Conservation (phyloP, 371 early-diverging fungal genomes). For the Mortierella sp. region DNA sequence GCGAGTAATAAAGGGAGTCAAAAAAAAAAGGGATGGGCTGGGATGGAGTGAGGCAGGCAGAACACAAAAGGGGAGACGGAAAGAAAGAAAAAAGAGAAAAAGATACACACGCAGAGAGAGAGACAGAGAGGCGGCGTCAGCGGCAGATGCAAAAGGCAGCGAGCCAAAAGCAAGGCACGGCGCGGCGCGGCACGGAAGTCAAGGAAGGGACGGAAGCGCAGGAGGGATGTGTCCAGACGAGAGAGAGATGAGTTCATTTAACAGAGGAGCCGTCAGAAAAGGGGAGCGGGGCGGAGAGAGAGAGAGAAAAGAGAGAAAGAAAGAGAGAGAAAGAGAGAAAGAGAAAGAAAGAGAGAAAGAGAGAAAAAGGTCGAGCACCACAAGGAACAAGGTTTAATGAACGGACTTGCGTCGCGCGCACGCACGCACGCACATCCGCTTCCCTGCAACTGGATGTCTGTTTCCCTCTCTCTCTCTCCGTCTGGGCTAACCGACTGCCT, state of each 20-base stretch:
- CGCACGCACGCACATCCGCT: too few species aligned
- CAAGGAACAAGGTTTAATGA: neutral
- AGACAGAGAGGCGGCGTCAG: slow-evolving; percentile 9
- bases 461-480: too few species aligned
- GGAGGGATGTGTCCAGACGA: slow-evolving; percentile 1
- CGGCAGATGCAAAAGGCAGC: neutral
- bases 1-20: too few species aligned
- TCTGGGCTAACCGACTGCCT: too few species aligned
- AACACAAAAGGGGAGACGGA: slow-evolving; percentile 6
- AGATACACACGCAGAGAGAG: neutral
- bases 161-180: neutral
- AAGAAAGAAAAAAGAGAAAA: neutral
- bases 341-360: slow-evolving; percentile 2
- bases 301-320: neutral
- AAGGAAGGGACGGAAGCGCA: neutral
- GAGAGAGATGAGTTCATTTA: neutral
- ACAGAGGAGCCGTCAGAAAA: neutral
- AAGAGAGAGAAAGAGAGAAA: neutral
- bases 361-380: neutral
- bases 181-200: neutral
- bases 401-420: too few species aligned
- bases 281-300: slow-evolving; percentile 9
- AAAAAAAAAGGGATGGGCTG: too few species aligned
- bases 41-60: too few species aligned
- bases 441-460: too few species aligned